Percentiles rank a stretch among this genome's conserved stretches.
phyloP scores from a whole-genome alignment of 371 early-diverging fungal genomes.

The Syncephalastrum sp. region DNA sequence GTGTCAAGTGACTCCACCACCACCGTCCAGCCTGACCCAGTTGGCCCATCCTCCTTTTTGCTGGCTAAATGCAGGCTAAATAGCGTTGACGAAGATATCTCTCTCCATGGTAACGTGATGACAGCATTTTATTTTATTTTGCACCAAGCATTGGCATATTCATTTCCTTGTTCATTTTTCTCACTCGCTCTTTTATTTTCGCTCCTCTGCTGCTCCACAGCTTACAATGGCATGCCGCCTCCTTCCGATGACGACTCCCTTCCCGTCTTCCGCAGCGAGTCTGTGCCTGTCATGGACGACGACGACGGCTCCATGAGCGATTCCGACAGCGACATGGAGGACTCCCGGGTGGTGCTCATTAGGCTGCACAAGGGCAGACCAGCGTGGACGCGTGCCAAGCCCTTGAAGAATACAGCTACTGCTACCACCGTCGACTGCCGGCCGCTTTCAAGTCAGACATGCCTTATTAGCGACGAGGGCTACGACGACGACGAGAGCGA shows the following conservation, averaged over 20 bases:
- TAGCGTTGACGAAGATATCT: too few species aligned
- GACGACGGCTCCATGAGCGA: conserved; percentile 19
- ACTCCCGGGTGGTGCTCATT: conserved; percentile 25
- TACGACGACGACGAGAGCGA: conserved; percentile 27
- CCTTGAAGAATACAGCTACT: neutral
- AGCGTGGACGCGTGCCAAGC: conserved; percentile 7
- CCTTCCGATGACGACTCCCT: conserved; percentile 16
- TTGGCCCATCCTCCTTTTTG: neutral
- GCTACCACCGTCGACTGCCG: conserved; percentile 18
- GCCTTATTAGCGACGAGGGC: conserved; percentile 23
- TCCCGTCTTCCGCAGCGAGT: conserved; percentile 19
- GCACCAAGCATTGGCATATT: too few species aligned
- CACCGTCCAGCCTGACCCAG: conserved; percentile 3
- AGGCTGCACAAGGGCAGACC: conserved; percentile 11
- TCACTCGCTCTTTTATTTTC: too few species aligned
- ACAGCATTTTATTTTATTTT: too few species aligned
- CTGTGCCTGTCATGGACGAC: conserved; percentile 17
- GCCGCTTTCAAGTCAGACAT: neutral
- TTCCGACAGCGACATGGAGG: conserved; percentile 9
- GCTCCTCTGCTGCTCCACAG: neutral
- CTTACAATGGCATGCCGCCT: conserved; percentile 5
- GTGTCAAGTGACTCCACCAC: conserved; percentile 29
- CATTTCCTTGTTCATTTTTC: too few species aligned
- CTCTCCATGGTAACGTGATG: too few species aligned
- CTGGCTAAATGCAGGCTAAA: too few species aligned